These are phyloP conservation scores for Pyricularia sp. DNA, from an alignment of 2,329 filamentous ascomycete species.

Conservation along the genomic window DNA sequence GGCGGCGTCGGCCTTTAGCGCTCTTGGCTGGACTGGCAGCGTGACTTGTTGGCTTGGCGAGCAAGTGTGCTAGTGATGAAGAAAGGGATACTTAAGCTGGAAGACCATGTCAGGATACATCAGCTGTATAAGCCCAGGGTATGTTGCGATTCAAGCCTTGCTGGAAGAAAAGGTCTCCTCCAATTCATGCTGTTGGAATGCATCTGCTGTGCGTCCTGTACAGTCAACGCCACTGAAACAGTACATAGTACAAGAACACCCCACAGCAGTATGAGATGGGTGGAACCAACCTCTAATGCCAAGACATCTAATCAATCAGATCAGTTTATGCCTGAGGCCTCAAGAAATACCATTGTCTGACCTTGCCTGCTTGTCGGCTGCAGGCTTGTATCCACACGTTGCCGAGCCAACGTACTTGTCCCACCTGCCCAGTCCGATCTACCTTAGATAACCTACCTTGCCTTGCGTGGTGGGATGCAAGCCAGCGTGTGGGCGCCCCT, in stretches of 20 bases:
- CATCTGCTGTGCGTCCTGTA: neutral
- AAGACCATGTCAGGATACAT: neutral
- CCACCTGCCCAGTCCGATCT: neutral
- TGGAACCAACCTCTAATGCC: neutral
- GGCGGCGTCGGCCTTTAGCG: neutral
- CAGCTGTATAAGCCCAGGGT: neutral
- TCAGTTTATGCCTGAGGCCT: neutral
- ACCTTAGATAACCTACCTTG: neutral
- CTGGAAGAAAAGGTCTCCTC: neutral
- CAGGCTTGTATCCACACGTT: neutral
- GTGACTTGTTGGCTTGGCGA: neutral
- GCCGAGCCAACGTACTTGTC: neutral
- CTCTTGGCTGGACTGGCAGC: neutral
- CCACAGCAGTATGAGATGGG: neutral
- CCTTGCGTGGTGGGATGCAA: neutral
- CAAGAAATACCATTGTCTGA: neutral
- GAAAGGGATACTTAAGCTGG: neutral
- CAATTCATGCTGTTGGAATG: neutral
- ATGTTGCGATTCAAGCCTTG: neutral
- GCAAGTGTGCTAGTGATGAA: neutral
- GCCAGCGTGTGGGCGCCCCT: neutral
- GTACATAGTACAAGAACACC: neutral
- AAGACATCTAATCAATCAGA: constrained; percentile 5
- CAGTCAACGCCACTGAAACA: neutral
- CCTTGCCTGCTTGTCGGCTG: neutral